phyloP scores from a whole-genome alignment of 2,329 filamentous ascomycete genomes.

The Raffaelea albimanens region DNA sequence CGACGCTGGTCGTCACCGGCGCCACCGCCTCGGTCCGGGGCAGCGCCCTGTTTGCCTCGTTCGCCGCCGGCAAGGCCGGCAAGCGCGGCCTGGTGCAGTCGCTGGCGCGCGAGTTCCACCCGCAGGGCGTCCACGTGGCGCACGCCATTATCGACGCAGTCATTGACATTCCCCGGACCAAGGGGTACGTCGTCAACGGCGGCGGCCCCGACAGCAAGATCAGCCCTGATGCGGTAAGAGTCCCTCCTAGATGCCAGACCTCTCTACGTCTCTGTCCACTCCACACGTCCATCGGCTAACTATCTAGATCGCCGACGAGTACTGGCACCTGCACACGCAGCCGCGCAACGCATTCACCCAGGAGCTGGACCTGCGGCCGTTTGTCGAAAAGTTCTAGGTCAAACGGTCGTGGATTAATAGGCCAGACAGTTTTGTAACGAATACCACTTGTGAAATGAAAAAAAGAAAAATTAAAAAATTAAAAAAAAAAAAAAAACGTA shows the following conservation, averaged over 20 bases:
- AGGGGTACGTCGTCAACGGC: constrained; percentile 35
- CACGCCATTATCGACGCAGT: constrained; percentile 78
- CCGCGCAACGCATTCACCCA: constrained; percentile 70
- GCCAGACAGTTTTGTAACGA: too few species aligned
- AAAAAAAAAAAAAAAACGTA: background rate
- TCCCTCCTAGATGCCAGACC: background rate
- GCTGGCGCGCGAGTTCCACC: constrained; percentile 74
- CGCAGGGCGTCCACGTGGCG: constrained; percentile 72
- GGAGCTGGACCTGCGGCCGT: constrained; percentile 72
- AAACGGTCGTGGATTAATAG: too few species aligned
- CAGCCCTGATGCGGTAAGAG: constrained; percentile 62
- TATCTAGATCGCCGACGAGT: constrained; percentile 69
- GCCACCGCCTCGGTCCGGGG: constrained; percentile 74
- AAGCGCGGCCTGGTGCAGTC: constrained; percentile 64
- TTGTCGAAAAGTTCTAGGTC: constrained; percentile 71
- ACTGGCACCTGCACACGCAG: constrained; percentile 79
- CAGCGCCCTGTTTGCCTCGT: constrained; percentile 57
- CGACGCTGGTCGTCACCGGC: constrained; percentile 76
- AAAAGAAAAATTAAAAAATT: background rate
- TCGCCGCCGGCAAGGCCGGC: constrained; percentile 75
- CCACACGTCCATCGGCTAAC: background rate
- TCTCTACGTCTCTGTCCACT: background rate
- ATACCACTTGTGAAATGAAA: background rate
- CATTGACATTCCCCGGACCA: constrained; percentile 70
- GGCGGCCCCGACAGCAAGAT: constrained; percentile 54